A percentile compares a stretch with the other conserved stretches of the same genome.
These are phyloP conservation scores for Psophocarpus tetragonolobus DNA, from an alignment of 306 rosid species.

Conservation along the genomic window DNA sequence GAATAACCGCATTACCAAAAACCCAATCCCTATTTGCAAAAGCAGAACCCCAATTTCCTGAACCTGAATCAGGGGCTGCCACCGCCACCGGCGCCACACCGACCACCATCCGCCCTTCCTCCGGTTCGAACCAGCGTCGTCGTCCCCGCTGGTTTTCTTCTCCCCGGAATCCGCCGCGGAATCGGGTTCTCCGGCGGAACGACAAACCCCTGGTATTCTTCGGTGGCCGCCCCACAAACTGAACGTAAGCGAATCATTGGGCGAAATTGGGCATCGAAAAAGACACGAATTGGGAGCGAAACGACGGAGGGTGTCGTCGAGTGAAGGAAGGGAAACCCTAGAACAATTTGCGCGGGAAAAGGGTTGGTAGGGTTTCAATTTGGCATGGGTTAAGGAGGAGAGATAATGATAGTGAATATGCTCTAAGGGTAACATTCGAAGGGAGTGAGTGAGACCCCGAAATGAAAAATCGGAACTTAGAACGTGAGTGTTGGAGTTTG, in stretches of 20 bases:
- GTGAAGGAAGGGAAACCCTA: conserved; percentile 43
- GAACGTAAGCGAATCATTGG: conserved; percentile 42
- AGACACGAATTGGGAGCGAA: conserved; percentile 37
- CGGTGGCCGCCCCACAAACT: conserved; percentile 49
- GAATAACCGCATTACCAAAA: conserved; percentile 75
- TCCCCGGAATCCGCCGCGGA: conserved; percentile 60
- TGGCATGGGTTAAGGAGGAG: conserved; percentile 50
- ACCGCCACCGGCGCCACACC: conserved; percentile 79
- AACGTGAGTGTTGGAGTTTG: conserved; percentile 12
- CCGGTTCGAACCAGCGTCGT: conserved; percentile 53
- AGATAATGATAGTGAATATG: conserved; percentile 42
- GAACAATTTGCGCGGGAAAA: conserved; percentile 48
- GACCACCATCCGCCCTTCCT: conserved; percentile 71
- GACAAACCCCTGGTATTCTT: conserved; percentile 32
- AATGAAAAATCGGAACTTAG: conserved; percentile 28
- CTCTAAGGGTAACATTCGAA: conserved; percentile 68
- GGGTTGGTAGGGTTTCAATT: conserved; percentile 37
- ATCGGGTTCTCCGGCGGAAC: conserved; percentile 58
- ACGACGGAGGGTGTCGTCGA: conserved; percentile 32
- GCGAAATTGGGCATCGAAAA: conserved; percentile 19
- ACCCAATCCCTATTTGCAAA: conserved; percentile 72
- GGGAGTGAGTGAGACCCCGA: conserved; percentile 18
- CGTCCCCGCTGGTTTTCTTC: conserved; percentile 54
- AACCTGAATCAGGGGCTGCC: conserved; percentile 85
- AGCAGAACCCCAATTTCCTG: conserved; percentile 79